A percentile compares a stretch with the other conserved stretches of the same genome.
These are phyloP conservation scores for Macrolepiota dolichaula DNA, from an alignment of 768 basidiomycete genomes.

Conservation along the genomic window DNA sequence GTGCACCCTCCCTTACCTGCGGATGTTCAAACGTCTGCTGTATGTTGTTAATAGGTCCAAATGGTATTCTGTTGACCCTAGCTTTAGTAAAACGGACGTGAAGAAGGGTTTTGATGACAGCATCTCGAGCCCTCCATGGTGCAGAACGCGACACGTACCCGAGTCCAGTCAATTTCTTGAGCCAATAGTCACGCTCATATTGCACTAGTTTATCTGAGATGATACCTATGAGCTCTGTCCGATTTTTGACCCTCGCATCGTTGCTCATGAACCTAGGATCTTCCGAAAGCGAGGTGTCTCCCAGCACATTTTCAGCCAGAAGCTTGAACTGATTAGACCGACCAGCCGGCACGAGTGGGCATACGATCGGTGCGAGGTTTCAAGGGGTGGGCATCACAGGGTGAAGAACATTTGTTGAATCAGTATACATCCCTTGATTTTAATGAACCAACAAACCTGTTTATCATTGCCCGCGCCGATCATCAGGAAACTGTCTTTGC, in stretches of 20 bases:
- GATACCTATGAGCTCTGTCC: conserved; percentile 61
- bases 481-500: conserved; percentile 87
- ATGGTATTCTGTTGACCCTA: conserved; percentile 56
- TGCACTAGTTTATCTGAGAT: conserved; percentile 61
- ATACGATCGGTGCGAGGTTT: conserved; percentile 1
- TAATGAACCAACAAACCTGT: conserved; percentile 45
- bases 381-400: not conserved
- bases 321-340: conserved; percentile 57
- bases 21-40: conserved; percentile 88
- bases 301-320: conserved; percentile 61
- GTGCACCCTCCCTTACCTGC: conserved; percentile 33
- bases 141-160: conserved; percentile 50
- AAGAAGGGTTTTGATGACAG: not conserved
- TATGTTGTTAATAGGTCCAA: conserved; percentile 92
- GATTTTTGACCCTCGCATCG: conserved; percentile 69
- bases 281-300: conserved; percentile 51
- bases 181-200: conserved; percentile 69
- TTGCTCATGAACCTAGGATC: conserved; percentile 74
- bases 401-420: not conserved
- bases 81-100: not conserved
- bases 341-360: conserved; percentile 7
- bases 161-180: conserved; percentile 67
- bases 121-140: not conserved
- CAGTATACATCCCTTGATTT: not conserved
- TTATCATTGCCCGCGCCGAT: conserved; percentile 90